A percentile compares a stretch with the other conserved stretches of the same genome.
Conservation (phyloP, 257 asterid species). For the Solanum piurae region DNA sequence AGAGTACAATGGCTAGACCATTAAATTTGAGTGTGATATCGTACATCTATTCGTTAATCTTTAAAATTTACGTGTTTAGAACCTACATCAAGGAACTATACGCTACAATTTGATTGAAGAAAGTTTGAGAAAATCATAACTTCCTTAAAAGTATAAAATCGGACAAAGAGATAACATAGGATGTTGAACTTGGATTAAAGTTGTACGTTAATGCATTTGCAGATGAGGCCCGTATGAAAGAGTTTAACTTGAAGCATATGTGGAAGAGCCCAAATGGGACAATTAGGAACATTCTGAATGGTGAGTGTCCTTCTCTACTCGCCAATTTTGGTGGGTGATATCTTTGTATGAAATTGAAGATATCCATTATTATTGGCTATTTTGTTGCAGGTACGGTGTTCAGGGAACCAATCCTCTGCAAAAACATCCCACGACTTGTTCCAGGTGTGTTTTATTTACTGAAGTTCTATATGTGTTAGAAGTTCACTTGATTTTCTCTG, state of each 20-base stretch:
- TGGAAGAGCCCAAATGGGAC: slow-evolving; percentile 99
- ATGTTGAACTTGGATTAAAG: neutral
- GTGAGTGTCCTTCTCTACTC: slow-evolving; percentile 21
- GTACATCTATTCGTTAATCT: neutral
- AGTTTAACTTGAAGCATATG: slow-evolving; percentile 75
- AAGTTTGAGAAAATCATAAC: neutral
- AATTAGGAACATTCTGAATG: slow-evolving; percentile 92
- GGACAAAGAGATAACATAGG: neutral
- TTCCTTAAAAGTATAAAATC: neutral
- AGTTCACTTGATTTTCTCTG: neutral
- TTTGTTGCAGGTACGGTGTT: slow-evolving; percentile 73
- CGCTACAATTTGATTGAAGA: neutral
- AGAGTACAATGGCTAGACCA: neutral
- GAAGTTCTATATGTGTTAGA: neutral
- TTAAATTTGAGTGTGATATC: neutral
- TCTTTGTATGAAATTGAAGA: neutral
- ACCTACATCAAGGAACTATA: neutral
- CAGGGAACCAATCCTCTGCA: slow-evolving; percentile 94
- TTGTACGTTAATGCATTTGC: slow-evolving; percentile 2
- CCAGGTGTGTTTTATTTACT: slow-evolving; percentile 44
- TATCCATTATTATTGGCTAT: neutral
- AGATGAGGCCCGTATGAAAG: slow-evolving; percentile 90
- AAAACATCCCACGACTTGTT: slow-evolving; percentile 86
- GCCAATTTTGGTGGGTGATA: neutral
- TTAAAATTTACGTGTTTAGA: neutral